Base-by-base conservation (phyloP, 371 early-diverging fungal genomes). In the Scutellospora calospora region DNA sequence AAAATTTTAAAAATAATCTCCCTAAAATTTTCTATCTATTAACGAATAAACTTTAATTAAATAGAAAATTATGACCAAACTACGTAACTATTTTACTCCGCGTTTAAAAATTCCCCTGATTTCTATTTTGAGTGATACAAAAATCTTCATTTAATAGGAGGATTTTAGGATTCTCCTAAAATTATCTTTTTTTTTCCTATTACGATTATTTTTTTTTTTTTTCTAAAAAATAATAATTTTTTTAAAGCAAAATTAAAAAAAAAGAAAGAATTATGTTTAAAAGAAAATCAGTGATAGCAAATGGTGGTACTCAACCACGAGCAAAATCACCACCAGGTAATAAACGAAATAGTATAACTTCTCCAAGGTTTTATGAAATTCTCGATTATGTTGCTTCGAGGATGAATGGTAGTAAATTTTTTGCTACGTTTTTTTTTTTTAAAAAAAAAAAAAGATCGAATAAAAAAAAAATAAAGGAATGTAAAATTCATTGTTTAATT, bases 321-420 rank as follows among this genome's bases (percentile, higher is more conserved):
- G 33, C 79, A 68, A 79, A 79, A 31, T 68, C 69, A 31, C 79
- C 79, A 52, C 12, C 25, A 1, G 25, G 18, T 33, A 69, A 69
- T 54, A 79, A 62, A 69, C 69, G 69, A 22, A 65, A 38, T 65
- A 22, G 49, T 20, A 55, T 79, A 6, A 69, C 55, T 12, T 79
- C 79, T 12, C 79, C 79, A 27, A 65, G 55, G 11, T 65, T 79
- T 79, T 79, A 79, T 69, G 79, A 79, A 79, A 79, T 79, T 66
- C 69, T 79, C 5, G 79, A 79, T 68, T 79, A 79, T 68, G 20
- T 79, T 31, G 79, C 79, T 5, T 54, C 35, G 12, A 79, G 54
- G 52, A 52, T 79, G 79, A 62, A 79, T 68, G 79, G 79, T 79
- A 49, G 20, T 18, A 16, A n/a, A 65, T 60, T 18, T 22, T 1